Percentiles rank a stretch among this genome's conserved stretches.
These are phyloP conservation scores for Vitis riparia DNA, from an alignment of 164 flowering plant genomes.

Conservation along the genomic window DNA sequence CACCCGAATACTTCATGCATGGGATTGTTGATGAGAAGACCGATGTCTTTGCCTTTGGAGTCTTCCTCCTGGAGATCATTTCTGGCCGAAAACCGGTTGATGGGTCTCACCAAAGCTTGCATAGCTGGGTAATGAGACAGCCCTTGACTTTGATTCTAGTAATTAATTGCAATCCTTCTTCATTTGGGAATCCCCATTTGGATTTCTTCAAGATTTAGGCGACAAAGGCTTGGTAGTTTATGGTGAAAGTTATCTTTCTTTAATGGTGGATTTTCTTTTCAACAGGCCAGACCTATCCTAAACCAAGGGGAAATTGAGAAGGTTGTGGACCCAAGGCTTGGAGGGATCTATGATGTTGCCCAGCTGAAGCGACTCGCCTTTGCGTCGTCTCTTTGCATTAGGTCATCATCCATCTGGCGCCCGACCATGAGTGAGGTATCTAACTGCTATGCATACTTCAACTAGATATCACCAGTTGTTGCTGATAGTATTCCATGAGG, in stretches of 20 bases:
- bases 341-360: conserved; percentile 47
- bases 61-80: conserved; percentile 72
- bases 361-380: conserved; percentile 61
- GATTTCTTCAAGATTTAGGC: conserved; percentile 1
- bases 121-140: conserved; percentile 67
- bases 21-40: conserved; percentile 99
- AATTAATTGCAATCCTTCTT: neutral
- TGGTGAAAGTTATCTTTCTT: neutral
- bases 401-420: conserved; percentile 80
- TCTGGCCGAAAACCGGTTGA: conserved; percentile 86
- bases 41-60: conserved; percentile 95
- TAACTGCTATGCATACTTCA: neutral
- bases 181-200: neutral
- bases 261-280: neutral
- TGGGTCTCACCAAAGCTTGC: conserved; percentile 79
- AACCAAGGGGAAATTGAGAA: conserved; percentile 51
- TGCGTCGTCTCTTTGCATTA: conserved; percentile 81
- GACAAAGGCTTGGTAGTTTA: neutral
- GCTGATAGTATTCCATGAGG: too few species aligned
- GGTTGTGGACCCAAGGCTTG: conserved; percentile 72
- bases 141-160: neutral
- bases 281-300: conserved; percentile 73
- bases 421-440: conserved; percentile 88
- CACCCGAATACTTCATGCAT: conserved; percentile 93
- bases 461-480: too few species aligned